These are phyloP conservation scores for Alternaria sp. DNA, from an alignment of 2,329 filamentous ascomycete species.

Conservation along the genomic window DNA sequence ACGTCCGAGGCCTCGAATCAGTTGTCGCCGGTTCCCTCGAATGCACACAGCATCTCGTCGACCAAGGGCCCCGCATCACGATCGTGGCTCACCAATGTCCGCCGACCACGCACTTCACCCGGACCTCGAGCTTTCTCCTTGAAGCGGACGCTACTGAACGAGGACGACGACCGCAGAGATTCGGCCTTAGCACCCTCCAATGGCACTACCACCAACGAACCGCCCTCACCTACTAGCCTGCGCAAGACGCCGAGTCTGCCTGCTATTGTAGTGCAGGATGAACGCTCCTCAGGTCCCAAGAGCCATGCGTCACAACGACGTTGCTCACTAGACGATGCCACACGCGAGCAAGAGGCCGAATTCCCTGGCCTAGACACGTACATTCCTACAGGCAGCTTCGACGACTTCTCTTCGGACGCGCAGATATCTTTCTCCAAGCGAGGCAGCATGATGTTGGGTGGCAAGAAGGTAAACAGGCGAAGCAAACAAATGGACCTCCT, in stretches of 20 bases:
- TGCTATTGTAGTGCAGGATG: conserved; percentile 57
- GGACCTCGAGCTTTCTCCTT: conserved; percentile 45
- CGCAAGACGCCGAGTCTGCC: conserved; percentile 55
- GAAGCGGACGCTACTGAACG: conserved; percentile 40
- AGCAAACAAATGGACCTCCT: conserved; percentile 42
- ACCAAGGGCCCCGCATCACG: conserved; percentile 37
- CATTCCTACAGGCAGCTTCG: conserved; percentile 64
- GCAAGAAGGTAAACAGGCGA: conserved; percentile 57
- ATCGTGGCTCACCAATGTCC: conserved; percentile 49
- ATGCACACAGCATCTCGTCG: conserved; percentile 24
- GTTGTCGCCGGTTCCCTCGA: conserved; percentile 23
- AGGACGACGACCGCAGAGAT: conserved; percentile 51
- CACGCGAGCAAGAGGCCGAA: conserved; percentile 20
- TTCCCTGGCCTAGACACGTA: conserved; percentile 63
- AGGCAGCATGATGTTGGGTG: conserved; percentile 67
- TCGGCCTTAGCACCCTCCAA: conserved; percentile 52
- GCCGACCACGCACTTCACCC: conserved; percentile 50
- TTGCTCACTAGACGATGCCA: conserved; percentile 23
- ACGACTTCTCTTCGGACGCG: conserved; percentile 60
- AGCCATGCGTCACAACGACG: conserved; percentile 11
- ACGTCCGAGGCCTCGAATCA: conserved; percentile 18
- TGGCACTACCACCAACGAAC: conserved; percentile 43
- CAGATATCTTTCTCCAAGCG: conserved; percentile 67
- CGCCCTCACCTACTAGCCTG: conserved; percentile 42
- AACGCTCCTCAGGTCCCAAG: conserved; percentile 22